Base-by-base conservation (phyloP, 2,329 filamentous ascomycete species). In the Xylariomycetidae sp. region DNA sequence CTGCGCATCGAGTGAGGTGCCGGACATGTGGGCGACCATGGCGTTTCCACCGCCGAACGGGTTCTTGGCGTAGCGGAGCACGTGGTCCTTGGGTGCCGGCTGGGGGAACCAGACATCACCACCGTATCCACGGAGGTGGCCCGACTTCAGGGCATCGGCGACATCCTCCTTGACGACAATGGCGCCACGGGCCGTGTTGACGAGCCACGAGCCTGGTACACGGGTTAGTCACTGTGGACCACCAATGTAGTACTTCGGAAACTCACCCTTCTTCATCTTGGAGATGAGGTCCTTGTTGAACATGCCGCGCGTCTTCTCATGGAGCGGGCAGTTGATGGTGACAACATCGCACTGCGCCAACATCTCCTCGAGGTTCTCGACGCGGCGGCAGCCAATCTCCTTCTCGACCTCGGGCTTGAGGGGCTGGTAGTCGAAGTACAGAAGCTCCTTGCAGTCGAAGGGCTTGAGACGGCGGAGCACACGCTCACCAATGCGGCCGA, bases 151-250 rank as follows among this genome's bases (percentile, higher is more conserved):
- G 31, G 92, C 92, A 18, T 83, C 89, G 44, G 92, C 92, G 37
- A 98, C 92, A 52, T 96, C 92, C 70, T 96, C 90, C 79, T 96
- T 96, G 70, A 96, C 90, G 53, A 98, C 89, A 60, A 98, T 98
- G 65, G 92, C 92, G 56, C 92, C 92, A 63, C 92, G 92, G 52
- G 92, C 92, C 20, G 92, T 98, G 82, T 98, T 98, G 71, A 98
- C 72, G 60, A 98, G 84, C 86, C 92, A 96, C 25, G 88, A 84
- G 56, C 88, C 83, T 84, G 15, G 18, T n/a, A 16, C 6, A 12
- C 18, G 15, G n/a, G 26, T 29, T 15, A 29, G 26, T 10, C 5
- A 16, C 12, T 23, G 24, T 7, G 24, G 27, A 16, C 16, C 31
- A 27, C 36, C 32, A 44, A 29, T 23, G 28, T 28, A 17, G 2